Evolutionary conservation across 371 early-diverging fungal species (phyloP).

Genomic region (Synchytrium microbalum): DNA sequence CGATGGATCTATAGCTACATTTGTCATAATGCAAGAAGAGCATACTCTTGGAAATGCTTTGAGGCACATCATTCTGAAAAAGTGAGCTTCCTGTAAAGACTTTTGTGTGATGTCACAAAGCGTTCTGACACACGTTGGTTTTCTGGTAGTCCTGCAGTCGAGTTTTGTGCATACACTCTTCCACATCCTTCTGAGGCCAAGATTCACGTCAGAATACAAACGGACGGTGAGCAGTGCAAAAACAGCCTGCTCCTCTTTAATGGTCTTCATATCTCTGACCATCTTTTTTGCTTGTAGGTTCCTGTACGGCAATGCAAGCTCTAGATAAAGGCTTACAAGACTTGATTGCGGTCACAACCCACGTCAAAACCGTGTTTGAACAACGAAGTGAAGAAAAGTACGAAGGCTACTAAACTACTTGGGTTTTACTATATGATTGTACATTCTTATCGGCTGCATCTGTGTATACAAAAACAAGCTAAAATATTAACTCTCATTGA

Average conservation of each 20-base stretch:
- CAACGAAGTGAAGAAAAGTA: slow-evolving; percentile 35
- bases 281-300: slow-evolving; percentile 32
- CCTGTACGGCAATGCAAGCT: slow-evolving; percentile 74
- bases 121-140: background rate
- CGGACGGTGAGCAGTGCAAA: slow-evolving; percentile 19
- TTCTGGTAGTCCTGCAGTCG: slow-evolving; percentile 67
- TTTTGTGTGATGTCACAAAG: background rate
- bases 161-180: slow-evolving; percentile 97
- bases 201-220: slow-evolving; percentile 93
- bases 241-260: background rate
- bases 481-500: too few species aligned
- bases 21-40: slow-evolving; percentile 84
- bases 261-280: slow-evolving; percentile 3
- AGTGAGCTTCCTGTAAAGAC: slow-evolving; percentile 40
- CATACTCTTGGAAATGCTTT: slow-evolving; percentile 94
- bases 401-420: background rate
- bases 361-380: slow-evolving; percentile 54
- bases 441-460: background rate
- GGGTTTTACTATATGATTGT: background rate
- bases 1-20: slow-evolving; percentile 76
- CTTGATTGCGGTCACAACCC: slow-evolving; percentile 59
- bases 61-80: slow-evolving; percentile 88
- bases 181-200: slow-evolving; percentile 99
- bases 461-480: too few species aligned
- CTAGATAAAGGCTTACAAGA: slow-evolving; percentile 79